Conservation (phyloP, 306 rosid species). For the Pueraria montana region DNA sequence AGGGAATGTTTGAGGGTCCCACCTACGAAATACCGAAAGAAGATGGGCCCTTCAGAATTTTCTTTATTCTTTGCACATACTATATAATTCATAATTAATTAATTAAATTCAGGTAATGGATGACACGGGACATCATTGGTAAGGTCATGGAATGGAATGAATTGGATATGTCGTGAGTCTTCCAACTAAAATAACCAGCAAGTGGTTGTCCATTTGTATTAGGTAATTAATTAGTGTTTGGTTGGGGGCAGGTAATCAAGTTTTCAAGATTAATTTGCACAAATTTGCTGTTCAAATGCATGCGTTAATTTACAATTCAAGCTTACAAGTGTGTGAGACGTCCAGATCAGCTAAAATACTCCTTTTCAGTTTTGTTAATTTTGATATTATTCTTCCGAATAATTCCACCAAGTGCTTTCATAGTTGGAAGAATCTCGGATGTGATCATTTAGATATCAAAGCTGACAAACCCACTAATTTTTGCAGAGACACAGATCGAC, state of each 20-base stretch:
- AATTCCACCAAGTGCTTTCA: conserved; percentile 44
- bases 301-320: conserved; percentile 3
- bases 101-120: conserved; percentile 46
- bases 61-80: conserved; percentile 21
- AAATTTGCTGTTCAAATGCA: conserved; percentile 5
- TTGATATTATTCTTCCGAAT: conserved; percentile 30
- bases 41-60: conserved; percentile 46
- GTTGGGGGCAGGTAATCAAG: conserved; percentile 74
- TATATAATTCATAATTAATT: too few species aligned
- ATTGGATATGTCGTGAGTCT: conserved; percentile 13
- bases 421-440: conserved; percentile 53
- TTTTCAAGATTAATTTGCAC: conserved; percentile 29
- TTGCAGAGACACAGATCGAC: not conserved
- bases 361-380: conserved; percentile 26
- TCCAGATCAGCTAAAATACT: conserved; percentile 8
- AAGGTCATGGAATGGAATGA: conserved; percentile 47
- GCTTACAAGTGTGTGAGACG: conserved; percentile 36
- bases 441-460: conserved; percentile 34
- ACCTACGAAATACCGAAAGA: conserved; percentile 38
- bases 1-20: conserved; percentile 69
- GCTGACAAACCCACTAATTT: conserved; percentile 51
- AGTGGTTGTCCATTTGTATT: conserved; percentile 57
- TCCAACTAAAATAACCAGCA: conserved; percentile 36
- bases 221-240: conserved; percentile 55
- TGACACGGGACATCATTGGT: conserved; percentile 54